Evolutionary conservation across 306 rosid genomes (phyloP), one percentile per base, ranked within the genome.

Genomic region (Inga laurina): DNA sequence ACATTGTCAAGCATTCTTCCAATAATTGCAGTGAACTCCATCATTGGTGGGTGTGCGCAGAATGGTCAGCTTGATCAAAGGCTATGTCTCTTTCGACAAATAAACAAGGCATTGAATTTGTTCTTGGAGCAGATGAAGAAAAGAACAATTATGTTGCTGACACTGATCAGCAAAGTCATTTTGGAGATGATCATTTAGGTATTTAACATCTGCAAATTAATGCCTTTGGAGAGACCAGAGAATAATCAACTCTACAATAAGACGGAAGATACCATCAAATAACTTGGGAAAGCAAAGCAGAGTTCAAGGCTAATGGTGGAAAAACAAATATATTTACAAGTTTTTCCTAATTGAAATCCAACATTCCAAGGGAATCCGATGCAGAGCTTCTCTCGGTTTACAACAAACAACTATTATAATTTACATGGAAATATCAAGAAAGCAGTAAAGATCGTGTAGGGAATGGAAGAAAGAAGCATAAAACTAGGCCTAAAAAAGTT

Each of bases 21-120:
- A 22, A 84, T 91, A 45, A 89, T 93, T 22, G 92, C 99, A 0
- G 94, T 91, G 98, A 93, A 95, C 82, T 92, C 97, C 46, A 82
- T 93, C 65, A 89, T 95, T 82, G 97, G 94, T 13, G 99, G 91
- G 19, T 95, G 96, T 74, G 99, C 91, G 82, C 99, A 95, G 88
- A 92, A 93, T 70, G 94, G 95, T 72, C 80, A 82, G 69, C 92
- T 92, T 78, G 95, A 92, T 76, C 77, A 85, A 69, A 97, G 97
- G 34, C 86, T 92, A 5, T 75, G 85, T 24, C 85, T 88, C 80
- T 95, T 93, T 66, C 89, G 90, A 73, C 80, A 34, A 75, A 93
- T 95, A 80, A 89, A 80, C 0, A 87, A 89, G 84, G 92, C 93
- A 15, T 80, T 92, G 79, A 65, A 86, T 44, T 87, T 85, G 83